phyloP scores from a whole-genome alignment of 768 basidiomycete species.

The Amanita pallidorosea region DNA sequence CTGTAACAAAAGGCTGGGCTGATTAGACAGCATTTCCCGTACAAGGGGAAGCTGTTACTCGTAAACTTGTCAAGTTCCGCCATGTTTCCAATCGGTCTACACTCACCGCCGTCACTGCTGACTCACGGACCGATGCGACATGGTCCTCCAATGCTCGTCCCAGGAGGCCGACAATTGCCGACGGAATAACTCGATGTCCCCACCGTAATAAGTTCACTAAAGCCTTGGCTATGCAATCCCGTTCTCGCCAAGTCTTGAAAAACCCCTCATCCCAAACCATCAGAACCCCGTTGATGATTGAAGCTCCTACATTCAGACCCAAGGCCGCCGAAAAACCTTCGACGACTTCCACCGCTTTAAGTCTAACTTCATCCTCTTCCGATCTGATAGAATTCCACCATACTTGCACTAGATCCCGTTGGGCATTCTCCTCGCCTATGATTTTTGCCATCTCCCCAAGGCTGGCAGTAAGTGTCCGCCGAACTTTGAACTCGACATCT shows the following conservation, averaged over 20 bases:
- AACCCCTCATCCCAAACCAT: slow-evolving; percentile 45
- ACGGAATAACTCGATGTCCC: slow-evolving; percentile 29
- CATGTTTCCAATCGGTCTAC: neutral
- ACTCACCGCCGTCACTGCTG: slow-evolving; percentile 58
- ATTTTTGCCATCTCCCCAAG: slow-evolving; percentile 84
- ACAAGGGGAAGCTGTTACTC: slow-evolving; percentile 36
- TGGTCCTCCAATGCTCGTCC: slow-evolving; percentile 57
- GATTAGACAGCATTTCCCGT: slow-evolving; percentile 27
- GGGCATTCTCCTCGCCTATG: slow-evolving; percentile 60
- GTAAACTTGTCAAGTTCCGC: neutral
- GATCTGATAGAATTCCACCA: slow-evolving; percentile 52
- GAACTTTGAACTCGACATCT: slow-evolving; percentile 53
- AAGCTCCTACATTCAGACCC: slow-evolving; percentile 31
- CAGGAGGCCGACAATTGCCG: slow-evolving; percentile 44
- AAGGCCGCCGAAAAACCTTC: slow-evolving; percentile 46
- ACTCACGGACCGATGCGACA: slow-evolving; percentile 80
- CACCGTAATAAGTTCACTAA: slow-evolving; percentile 37
- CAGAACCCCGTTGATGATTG: slow-evolving; percentile 34
- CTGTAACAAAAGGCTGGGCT: slow-evolving; percentile 21
- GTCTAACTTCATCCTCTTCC: slow-evolving; percentile 61
- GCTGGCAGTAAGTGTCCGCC: slow-evolving; percentile 76
- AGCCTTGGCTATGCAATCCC: slow-evolving; percentile 55
- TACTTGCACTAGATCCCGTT: slow-evolving; percentile 57
- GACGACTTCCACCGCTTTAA: slow-evolving; percentile 60
- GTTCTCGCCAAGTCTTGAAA: slow-evolving; percentile 68